Evolutionary conservation across 176 grass and related monocot genomes (phyloP).

Genomic region (Carex littledalei): DNA sequence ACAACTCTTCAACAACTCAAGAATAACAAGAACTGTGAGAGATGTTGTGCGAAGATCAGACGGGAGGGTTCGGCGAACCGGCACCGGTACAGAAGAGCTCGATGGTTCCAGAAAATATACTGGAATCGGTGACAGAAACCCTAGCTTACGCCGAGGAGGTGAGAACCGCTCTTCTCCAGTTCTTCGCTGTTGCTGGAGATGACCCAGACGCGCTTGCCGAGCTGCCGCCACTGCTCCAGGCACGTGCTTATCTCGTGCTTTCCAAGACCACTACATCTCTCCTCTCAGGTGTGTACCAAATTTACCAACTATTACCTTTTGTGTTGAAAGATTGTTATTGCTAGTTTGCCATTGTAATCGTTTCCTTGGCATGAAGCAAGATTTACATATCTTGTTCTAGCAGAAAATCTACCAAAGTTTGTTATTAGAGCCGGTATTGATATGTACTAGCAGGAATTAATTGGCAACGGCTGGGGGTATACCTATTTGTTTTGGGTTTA

Average conservation of each 20-base stretch:
- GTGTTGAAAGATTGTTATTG: neutral
- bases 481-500: neutral
- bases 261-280: constrained; percentile 60
- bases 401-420: neutral
- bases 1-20: neutral
- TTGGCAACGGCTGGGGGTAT: neutral
- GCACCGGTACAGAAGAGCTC: constrained; percentile 25
- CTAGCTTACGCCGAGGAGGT: constrained; percentile 50
- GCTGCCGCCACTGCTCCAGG: constrained; percentile 53
- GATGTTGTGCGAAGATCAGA: neutral
- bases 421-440: neutral
- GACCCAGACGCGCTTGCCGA: constrained; percentile 56
- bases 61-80: neutral
- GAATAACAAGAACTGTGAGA: neutral
- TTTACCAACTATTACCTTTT: neutral
- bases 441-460: neutral
- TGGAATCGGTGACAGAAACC: constrained; percentile 38
- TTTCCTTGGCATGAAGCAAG: neutral
- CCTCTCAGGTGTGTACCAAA: constrained; percentile 26
- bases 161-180: constrained; percentile 46
- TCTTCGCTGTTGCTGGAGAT: constrained; percentile 38
- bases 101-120: constrained; percentile 28
- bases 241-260: constrained; percentile 58
- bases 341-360: neutral
- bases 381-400: neutral